Evolutionary conservation across 2,329 filamentous ascomycete species (phyloP).

Genomic region (Aspergillus brunneoviolaceus): DNA sequence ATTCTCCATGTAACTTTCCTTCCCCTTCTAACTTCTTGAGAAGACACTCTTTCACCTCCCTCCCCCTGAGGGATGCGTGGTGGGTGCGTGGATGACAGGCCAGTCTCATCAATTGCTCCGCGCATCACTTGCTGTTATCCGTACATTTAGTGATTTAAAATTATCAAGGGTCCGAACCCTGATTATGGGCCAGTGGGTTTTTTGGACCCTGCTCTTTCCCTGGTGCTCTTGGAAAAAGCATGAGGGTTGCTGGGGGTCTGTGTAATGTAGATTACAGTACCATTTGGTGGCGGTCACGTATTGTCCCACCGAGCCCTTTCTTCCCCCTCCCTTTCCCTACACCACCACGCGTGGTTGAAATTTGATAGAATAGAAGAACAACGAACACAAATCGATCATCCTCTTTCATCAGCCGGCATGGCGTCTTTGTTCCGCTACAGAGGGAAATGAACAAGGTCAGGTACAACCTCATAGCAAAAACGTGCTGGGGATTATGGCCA

Average conservation of each 20-base stretch:
- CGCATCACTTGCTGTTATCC: background rate
- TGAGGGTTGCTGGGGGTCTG: background rate
- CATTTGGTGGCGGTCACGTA: background rate
- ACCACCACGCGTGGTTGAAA: background rate
- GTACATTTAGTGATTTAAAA: background rate
- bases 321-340: background rate
- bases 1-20: too few species aligned
- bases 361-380: background rate
- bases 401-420: background rate
- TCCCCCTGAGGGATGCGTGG: slow-evolving; percentile 2
- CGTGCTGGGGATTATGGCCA: background rate
- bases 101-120: slow-evolving; percentile 3
- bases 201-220: slow-evolving; percentile 3
- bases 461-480: background rate
- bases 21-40: background rate
- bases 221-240: too few species aligned
- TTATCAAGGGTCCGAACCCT: slow-evolving; percentile 10
- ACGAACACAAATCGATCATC: background rate
- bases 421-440: background rate
- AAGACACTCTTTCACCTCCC: background rate
- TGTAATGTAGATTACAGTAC: background rate
- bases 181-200: slow-evolving; percentile 7
- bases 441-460: background rate
- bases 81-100: background rate
- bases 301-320: background rate